Conservation (phyloP, 192 early-diverging fungal species). For the Backusella parvicylindrica region DNA sequence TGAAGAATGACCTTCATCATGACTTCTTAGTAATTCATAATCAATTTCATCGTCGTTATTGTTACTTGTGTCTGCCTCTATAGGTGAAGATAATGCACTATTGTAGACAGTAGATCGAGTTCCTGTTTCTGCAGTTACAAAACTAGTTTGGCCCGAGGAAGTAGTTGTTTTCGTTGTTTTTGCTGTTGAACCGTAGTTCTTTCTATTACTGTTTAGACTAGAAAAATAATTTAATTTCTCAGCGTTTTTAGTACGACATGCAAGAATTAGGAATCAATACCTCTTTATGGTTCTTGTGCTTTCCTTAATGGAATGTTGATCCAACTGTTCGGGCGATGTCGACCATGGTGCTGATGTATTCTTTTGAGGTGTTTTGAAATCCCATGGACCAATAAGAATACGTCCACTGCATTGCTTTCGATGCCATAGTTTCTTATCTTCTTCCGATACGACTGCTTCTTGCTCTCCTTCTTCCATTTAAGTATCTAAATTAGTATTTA, state of each 20-base stretch:
- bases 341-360: background rate
- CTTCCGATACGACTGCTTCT: no score
- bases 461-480: background rate
- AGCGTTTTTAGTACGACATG: no score
- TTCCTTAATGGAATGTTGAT: background rate
- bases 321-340: background rate
- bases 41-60: background rate
- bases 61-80: background rate
- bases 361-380: background rate
- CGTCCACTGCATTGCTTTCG: conserved; percentile 6
- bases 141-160: background rate
- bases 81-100: background rate
- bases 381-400: conserved; percentile 23
- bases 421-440: background rate
- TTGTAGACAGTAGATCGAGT: background rate
- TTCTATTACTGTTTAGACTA: background rate
- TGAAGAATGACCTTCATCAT: background rate
- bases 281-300: background rate
- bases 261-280: no score
- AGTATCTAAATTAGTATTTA: no score
- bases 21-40: background rate
- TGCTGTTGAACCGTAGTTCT: background rate
- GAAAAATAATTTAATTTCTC: no score
- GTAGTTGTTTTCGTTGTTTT: background rate
- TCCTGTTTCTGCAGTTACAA: background rate